These are phyloP conservation scores for Teunomyces lycoperdinae DNA, from an alignment of 805 yeast genomes.

Conservation along the genomic window DNA sequence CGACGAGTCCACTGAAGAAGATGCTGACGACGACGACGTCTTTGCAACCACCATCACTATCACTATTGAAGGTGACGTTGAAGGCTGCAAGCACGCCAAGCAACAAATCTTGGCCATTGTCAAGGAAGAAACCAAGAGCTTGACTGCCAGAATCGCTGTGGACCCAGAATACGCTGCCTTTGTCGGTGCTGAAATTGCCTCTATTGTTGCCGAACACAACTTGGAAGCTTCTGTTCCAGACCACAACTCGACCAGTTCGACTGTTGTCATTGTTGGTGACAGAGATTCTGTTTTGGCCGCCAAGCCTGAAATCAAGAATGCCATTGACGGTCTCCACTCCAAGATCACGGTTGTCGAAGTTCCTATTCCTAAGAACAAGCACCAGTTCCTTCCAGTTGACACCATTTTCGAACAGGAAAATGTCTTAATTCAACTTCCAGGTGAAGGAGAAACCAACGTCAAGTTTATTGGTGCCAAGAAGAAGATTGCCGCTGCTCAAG, in stretches of 20 bases:
- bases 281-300: slow-evolving; percentile 61
- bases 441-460: slow-evolving; percentile 47
- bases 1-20: slow-evolving; percentile 27
- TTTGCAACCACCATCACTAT: slow-evolving; percentile 61
- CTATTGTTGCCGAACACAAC: slow-evolving; percentile 19
- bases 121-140: slow-evolving; percentile 64
- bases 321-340: slow-evolving; percentile 43
- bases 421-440: slow-evolving; percentile 59
- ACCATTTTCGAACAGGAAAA: slow-evolving; percentile 51
- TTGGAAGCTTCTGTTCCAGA: slow-evolving; percentile 37
- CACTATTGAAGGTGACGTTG: slow-evolving; percentile 76
- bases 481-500: slow-evolving; percentile 60
- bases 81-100: slow-evolving; percentile 76
- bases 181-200: slow-evolving; percentile 28
- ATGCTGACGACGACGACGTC: slow-evolving; percentile 52
- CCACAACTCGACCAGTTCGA: slow-evolving; percentile 31
- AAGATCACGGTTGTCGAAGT: slow-evolving; percentile 53
- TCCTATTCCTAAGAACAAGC: slow-evolving; percentile 64
- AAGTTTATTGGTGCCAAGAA: slow-evolving; percentile 59
- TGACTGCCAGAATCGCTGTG: slow-evolving; percentile 50
- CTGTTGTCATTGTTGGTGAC: slow-evolving; percentile 62
- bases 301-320: slow-evolving; percentile 47
- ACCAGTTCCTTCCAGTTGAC: slow-evolving; percentile 61
- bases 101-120: slow-evolving; percentile 68
- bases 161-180: slow-evolving; percentile 44